Evolutionary conservation across 139 green algal species (phyloP).

Genomic region (Micractinium conductrix): DNA sequence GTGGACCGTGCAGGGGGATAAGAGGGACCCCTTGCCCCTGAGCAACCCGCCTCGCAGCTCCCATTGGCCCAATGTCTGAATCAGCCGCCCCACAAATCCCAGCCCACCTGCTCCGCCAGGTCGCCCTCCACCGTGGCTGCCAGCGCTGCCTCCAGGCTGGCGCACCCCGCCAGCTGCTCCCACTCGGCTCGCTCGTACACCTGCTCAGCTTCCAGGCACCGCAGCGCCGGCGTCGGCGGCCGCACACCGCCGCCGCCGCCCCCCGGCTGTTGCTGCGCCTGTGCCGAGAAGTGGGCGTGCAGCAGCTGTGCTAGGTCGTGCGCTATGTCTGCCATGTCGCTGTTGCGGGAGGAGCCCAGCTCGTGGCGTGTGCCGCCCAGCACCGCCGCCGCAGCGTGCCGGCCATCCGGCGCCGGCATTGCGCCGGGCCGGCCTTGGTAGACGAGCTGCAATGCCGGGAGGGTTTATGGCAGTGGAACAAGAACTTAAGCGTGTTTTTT

Average conservation of each 20-base stretch:
- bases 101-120: constrained; percentile 7
- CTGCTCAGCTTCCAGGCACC: neutral
- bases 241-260: neutral
- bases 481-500: too few relatives aligned
- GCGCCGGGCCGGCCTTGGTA: too few relatives aligned
- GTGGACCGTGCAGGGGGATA: too few relatives aligned
- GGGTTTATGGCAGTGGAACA: too few relatives aligned
- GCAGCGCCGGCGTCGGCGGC: neutral
- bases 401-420: neutral
- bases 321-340: neutral
- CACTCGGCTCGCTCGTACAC: constrained; percentile 1
- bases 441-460: too few relatives aligned
- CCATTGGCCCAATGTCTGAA: too few relatives aligned
- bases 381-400: neutral
- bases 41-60: too few relatives aligned
- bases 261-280: neutral
- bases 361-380: neutral
- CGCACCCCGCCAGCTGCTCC: neutral
- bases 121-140: neutral
- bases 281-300: neutral
- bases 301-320: neutral
- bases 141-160: neutral
- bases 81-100: too few relatives aligned
- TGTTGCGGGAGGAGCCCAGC: neutral
- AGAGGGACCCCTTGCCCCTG: too few relatives aligned